Evolutionary conservation across 306 rosid genomes (phyloP), one percentile per base, ranked within the genome.

Genomic region (Pachyrhizus erosus): DNA sequence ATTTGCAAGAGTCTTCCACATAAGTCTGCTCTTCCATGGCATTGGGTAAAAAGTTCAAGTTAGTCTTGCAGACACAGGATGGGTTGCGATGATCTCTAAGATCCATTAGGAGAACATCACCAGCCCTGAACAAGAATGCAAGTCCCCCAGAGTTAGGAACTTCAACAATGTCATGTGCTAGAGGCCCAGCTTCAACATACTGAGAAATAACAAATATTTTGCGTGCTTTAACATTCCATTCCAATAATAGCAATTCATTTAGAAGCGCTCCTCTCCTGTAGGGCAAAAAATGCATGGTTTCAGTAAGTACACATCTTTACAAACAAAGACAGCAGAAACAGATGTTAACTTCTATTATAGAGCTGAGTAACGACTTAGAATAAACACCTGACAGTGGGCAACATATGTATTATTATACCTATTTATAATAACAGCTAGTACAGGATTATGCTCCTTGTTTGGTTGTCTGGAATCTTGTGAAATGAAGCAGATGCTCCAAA

Each of bases 401-500:
- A 64, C 62, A 43, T 42, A 61, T 58, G 75, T 76, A 65, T 67
- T 70, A 67, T 24, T 86, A 80, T 87, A 93, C 98, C 97, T 90
- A 85, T 93, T 88, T 78, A 93, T 76, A 89, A 95, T 82, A 88
- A 95, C 70, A 76, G 99, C 99, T 26, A 95, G 92, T 62, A 93
- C 65, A 84, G 99, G 94, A 88, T 91, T 90, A 77, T 85, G 85
- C 80, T 87, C 98, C 86, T 85, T 84, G 82, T 76, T 87, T 81
- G 51, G 72, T 66, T 87, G 89, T 83, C 77, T 77, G 61, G 84
- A 86, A 85, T 89, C 89, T 81, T 89, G 89, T 3, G 98, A 90
- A 84, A 93, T 90, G 82, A 95, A 95, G 92, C 96, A 90, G 97
- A 91, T 91, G 85, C 98, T 89, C 99, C 99, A 95, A 84, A 95